Evolutionary conservation across 148 eudicot genomes (phyloP).

Genomic region (Spergularia marina): DNA sequence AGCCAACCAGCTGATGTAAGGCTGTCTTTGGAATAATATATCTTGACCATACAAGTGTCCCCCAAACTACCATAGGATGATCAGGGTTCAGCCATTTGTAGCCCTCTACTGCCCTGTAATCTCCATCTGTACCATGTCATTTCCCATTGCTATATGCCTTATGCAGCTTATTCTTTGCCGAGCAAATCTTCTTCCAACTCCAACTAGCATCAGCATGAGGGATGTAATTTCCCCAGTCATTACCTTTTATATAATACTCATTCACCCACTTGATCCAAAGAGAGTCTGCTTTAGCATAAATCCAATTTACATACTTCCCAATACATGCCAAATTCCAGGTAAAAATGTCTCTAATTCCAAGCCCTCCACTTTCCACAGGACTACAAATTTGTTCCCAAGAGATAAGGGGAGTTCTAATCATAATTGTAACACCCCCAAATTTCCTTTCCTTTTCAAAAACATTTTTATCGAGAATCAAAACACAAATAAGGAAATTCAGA

Average conservation of each 20-base stretch:
- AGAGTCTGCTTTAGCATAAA: background rate
- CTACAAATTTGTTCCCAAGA: background rate
- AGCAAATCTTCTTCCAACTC: background rate
- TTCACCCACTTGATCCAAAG: background rate
- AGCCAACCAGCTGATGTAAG: no score
- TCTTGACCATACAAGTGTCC: no score
- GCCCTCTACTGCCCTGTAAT: background rate
- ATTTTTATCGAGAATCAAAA: no score
- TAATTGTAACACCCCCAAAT: no score
- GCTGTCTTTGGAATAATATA: no score
- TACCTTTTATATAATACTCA: background rate
- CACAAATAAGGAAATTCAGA: no score
- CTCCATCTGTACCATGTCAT: background rate
- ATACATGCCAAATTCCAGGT: background rate
- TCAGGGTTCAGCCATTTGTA: background rate
- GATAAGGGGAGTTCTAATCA: background rate
- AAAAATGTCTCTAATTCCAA: background rate
- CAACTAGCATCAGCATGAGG: background rate
- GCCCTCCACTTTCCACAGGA: background rate
- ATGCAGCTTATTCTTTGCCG: background rate
- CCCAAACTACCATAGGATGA: no score
- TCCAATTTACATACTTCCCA: background rate
- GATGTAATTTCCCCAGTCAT: background rate
- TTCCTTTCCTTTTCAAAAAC: no score
- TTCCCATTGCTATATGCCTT: background rate